A percentile compares a stretch with the other conserved stretches of the same genome.
These are phyloP conservation scores for Coniferiporia sulphurascens DNA, from an alignment of 1,284 basidiomycete species.

Conservation along the genomic window DNA sequence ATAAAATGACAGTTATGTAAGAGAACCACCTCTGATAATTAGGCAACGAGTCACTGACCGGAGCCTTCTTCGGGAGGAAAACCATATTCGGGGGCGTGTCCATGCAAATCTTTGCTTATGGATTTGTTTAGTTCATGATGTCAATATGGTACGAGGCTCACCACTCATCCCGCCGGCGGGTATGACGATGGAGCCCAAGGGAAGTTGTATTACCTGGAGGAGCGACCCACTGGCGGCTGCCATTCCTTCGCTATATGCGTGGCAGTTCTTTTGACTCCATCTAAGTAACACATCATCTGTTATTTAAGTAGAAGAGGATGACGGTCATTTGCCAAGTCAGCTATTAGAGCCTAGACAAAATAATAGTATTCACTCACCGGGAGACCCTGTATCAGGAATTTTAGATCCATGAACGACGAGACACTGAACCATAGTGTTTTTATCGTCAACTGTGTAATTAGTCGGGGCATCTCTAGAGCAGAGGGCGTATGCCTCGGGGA, in stretches of 20 bases:
- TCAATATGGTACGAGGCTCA: slow-evolving; percentile 28
- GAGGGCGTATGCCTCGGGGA: slow-evolving; percentile 43
- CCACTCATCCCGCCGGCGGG: slow-evolving; percentile 70
- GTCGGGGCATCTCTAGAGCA: slow-evolving; percentile 47
- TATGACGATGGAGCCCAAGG: slow-evolving; percentile 51
- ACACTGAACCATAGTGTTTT: slow-evolving; percentile 49
- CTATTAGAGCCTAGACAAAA: neutral
- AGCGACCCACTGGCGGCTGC: neutral
- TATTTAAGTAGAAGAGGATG: neutral
- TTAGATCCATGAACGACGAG: slow-evolving; percentile 46
- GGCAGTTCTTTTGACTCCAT: neutral
- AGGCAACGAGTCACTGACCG: slow-evolving; percentile 33
- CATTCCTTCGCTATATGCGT: neutral
- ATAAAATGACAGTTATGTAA: neutral
- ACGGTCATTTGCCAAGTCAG: slow-evolving; percentile 1
- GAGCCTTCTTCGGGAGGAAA: slow-evolving; percentile 51
- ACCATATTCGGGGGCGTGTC: slow-evolving; percentile 74
- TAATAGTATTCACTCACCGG: slow-evolving; percentile 38
- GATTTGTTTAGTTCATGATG: neutral
- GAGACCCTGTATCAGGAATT: slow-evolving; percentile 50
- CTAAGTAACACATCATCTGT: slow-evolving; percentile 36
- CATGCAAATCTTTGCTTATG: slow-evolving; percentile 65
- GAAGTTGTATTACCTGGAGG: slow-evolving; percentile 37
- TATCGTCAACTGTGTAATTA: slow-evolving; percentile 58
- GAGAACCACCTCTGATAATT: slow-evolving; percentile 3